phyloP scores from a whole-genome alignment of 441 rosid species.

The Gossypium gossypioides region DNA sequence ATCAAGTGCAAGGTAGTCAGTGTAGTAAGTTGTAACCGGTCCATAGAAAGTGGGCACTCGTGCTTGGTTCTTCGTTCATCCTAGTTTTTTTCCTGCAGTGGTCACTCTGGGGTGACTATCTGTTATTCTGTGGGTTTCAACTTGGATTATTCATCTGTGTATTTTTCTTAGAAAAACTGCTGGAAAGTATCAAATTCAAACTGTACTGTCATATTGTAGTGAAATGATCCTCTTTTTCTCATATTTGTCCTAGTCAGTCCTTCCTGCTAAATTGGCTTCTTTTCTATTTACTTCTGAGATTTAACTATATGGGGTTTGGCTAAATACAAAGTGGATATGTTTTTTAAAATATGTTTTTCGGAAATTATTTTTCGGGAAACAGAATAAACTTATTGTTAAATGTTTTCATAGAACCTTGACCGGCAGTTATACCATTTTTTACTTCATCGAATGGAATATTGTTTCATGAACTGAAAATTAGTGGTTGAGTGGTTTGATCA shows the following conservation, averaged over 20 bases:
- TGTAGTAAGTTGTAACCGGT: background rate
- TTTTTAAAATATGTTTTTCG: background rate
- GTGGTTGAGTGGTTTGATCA: too few species aligned
- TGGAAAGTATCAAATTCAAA: background rate
- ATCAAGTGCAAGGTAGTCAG: background rate
- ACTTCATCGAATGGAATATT: too few species aligned
- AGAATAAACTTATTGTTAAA: background rate
- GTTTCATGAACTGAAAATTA: too few species aligned
- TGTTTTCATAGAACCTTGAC: background rate
- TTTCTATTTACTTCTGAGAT: background rate
- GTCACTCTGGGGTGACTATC: background rate
- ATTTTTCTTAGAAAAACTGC: background rate
- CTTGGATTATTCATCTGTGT: background rate
- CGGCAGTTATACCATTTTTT: background rate
- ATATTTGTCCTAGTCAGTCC: background rate
- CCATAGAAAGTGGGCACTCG: background rate
- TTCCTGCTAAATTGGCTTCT: background rate
- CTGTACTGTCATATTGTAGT: background rate
- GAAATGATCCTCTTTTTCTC: background rate
- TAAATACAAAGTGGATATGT: background rate
- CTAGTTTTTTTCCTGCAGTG: background rate
- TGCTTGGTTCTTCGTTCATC: background rate
- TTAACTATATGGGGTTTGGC: background rate
- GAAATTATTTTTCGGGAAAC: background rate
- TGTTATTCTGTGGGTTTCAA: background rate